Evolutionary conservation across 1,284 basidiomycete genomes (phyloP).

Genomic region (Apiotrichum veenhuisii): DNA sequence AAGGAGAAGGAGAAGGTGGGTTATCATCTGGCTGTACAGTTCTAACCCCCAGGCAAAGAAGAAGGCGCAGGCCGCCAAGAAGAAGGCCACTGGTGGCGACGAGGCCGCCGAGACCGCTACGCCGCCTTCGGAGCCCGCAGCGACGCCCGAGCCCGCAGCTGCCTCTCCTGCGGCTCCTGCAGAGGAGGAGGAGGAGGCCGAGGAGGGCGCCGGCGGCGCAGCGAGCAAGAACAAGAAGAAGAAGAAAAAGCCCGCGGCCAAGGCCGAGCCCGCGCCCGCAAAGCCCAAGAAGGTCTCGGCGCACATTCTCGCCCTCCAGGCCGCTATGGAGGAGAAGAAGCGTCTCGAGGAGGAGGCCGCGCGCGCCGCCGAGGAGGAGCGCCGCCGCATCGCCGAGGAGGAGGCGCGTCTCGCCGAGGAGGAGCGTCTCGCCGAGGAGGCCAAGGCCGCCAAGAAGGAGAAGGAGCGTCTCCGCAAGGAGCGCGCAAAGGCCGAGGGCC

Average conservation of each 20-base stretch:
- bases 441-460: slow-evolving; percentile 77
- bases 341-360: slow-evolving; percentile 74
- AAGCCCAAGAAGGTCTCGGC: slow-evolving; percentile 65
- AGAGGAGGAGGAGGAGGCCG: slow-evolving; percentile 57
- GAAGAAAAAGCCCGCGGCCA: slow-evolving; percentile 77
- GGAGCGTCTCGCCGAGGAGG: slow-evolving; percentile 69
- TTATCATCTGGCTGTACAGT: neutral
- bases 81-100: slow-evolving; percentile 56
- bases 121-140: slow-evolving; percentile 16
- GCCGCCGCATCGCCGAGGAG: slow-evolving; percentile 69
- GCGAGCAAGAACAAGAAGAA: slow-evolving; percentile 71
- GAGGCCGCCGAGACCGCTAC: slow-evolving; percentile 13
- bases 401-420: slow-evolving; percentile 73
- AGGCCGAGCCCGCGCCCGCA: slow-evolving; percentile 56
- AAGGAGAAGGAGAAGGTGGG: slow-evolving; percentile 86
- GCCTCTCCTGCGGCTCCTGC: too few relatives aligned
- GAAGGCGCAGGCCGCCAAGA: slow-evolving; percentile 84
- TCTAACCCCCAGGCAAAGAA: slow-evolving; percentile 71
- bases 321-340: slow-evolving; percentile 85
- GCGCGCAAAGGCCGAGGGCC: slow-evolving; percentile 87
- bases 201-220: slow-evolving; percentile 54
- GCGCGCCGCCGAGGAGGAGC: slow-evolving; percentile 68
- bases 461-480: slow-evolving; percentile 72
- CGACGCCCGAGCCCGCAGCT: slow-evolving; percentile 31
- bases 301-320: slow-evolving; percentile 64